Conservation (phyloP, 192 early-diverging fungal species). For the Linnemannia hyalina region DNA sequence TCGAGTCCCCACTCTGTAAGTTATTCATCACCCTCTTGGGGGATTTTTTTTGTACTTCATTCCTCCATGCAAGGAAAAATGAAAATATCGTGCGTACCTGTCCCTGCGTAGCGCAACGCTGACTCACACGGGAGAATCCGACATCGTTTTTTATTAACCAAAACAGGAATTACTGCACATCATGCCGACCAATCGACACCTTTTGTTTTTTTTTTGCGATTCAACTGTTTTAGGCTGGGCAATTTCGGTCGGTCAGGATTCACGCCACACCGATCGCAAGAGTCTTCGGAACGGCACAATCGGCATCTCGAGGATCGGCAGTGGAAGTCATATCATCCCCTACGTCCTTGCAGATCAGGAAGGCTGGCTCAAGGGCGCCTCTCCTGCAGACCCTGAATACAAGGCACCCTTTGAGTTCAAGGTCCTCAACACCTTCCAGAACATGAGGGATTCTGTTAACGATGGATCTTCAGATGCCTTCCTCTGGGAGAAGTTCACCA, state of each 20-base stretch:
- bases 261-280: slow-evolving; percentile 59
- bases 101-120: neutral
- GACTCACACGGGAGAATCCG: slow-evolving; percentile 17
- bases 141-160: neutral
- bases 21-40: slow-evolving; percentile 8
- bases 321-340: slow-evolving; percentile 85
- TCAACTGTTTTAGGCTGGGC: slow-evolving; percentile 64
- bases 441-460: slow-evolving; percentile 78
- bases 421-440: slow-evolving; percentile 80
- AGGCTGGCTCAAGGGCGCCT: slow-evolving; percentile 66
- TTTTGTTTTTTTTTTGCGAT: slow-evolving; percentile 10
- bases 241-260: slow-evolving; percentile 69
- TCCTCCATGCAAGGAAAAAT: neutral
- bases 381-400: slow-evolving; percentile 15
- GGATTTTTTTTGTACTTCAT: neutral
- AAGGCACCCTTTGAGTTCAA: slow-evolving; percentile 72
- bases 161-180: neutral
- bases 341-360: slow-evolving; percentile 73
- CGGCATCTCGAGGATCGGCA: slow-evolving; percentile 79
- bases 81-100: neutral
- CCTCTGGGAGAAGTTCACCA: slow-evolving; percentile 94
- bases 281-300: slow-evolving; percentile 59
- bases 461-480: slow-evolving; percentile 79
- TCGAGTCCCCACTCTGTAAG: slow-evolving; percentile 78
- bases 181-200: neutral